A percentile compares a stretch with the other conserved stretches of the same genome.
phyloP scores from a whole-genome alignment of 108 stramenopile genomes.

The Bacterosira constricta region DNA sequence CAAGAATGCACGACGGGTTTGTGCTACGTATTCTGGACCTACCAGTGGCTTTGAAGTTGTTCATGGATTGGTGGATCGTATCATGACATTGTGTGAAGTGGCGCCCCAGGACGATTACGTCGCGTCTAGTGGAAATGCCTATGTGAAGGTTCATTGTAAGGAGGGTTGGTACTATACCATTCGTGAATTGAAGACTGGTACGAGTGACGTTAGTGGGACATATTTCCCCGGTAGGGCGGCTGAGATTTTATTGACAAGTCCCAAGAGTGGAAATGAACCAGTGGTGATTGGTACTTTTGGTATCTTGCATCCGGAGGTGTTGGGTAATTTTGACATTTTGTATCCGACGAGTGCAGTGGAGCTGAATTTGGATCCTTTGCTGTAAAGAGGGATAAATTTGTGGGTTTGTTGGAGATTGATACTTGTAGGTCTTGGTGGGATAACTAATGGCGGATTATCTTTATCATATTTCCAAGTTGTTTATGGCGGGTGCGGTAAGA shows the following conservation, averaged over 20 bases:
- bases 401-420: too few species aligned
- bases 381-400: slow-evolving; percentile 67
- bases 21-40: slow-evolving; percentile 92
- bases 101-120: slow-evolving; percentile 79
- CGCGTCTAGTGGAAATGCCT: slow-evolving; percentile 64
- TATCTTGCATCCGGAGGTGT: slow-evolving; percentile 95
- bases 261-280: slow-evolving; percentile 39
- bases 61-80: slow-evolving; percentile 96
- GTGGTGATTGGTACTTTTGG: slow-evolving; percentile 92
- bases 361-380: slow-evolving; percentile 90
- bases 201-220: slow-evolving; percentile 58
- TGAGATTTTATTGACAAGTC: slow-evolving; percentile 81
- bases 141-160: slow-evolving; percentile 73
- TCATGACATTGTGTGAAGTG: slow-evolving; percentile 95
- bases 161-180: slow-evolving; percentile 88
- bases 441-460: too few species aligned
- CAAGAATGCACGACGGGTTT: slow-evolving; percentile 84
- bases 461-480: too few species aligned
- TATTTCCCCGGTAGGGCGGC: slow-evolving; percentile 98
- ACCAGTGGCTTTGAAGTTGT: slow-evolving; percentile 98
- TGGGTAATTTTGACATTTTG: slow-evolving; percentile 91
- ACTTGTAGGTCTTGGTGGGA: too few species aligned
- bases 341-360: slow-evolving; percentile 92
- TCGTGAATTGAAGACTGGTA: slow-evolving; percentile 52
- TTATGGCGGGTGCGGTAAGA: too few species aligned